These are phyloP conservation scores for Cercospora sp. DNA, from an alignment of 2,329 filamentous ascomycete species.

Conservation along the genomic window DNA sequence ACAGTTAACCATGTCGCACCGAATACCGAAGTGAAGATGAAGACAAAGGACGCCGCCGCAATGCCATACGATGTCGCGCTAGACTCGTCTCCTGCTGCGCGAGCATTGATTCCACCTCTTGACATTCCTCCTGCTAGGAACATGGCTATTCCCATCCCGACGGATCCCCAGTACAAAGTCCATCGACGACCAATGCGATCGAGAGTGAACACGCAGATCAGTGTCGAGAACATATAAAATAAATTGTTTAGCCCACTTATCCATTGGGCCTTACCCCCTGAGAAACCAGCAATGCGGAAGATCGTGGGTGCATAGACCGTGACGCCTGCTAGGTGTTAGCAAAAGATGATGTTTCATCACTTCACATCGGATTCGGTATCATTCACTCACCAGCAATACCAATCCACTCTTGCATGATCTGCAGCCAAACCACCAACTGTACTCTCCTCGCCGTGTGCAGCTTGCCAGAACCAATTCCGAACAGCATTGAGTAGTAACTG, in stretches of 20 bases:
- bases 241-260: conserved; percentile 45
- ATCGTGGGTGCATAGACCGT: conserved; percentile 42
- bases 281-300: conserved; percentile 39
- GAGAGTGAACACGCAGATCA: conserved; percentile 41
- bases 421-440: conserved; percentile 44
- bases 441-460: conserved; percentile 41
- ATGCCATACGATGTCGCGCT: conserved; percentile 30
- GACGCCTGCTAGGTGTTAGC: conserved; percentile 31
- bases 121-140: conserved; percentile 39
- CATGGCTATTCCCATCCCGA: conserved; percentile 39
- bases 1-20: conserved; percentile 64
- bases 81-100: conserved; percentile 26
- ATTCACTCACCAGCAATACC: conserved; percentile 17
- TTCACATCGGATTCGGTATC: background rate
- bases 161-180: conserved; percentile 41
- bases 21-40: conserved; percentile 66
- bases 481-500: conserved; percentile 39
- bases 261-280: conserved; percentile 43
- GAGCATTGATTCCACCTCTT: conserved; percentile 33
- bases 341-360: conserved; percentile 23
- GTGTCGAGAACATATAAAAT: conserved; percentile 38
- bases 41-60: conserved; percentile 70
- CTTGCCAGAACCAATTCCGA: conserved; percentile 37
- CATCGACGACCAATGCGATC: conserved; percentile 39
- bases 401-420: conserved; percentile 44